Conservation (phyloP, 2,329 filamentous ascomycete genomes). For the Talaromyces sp. region DNA sequence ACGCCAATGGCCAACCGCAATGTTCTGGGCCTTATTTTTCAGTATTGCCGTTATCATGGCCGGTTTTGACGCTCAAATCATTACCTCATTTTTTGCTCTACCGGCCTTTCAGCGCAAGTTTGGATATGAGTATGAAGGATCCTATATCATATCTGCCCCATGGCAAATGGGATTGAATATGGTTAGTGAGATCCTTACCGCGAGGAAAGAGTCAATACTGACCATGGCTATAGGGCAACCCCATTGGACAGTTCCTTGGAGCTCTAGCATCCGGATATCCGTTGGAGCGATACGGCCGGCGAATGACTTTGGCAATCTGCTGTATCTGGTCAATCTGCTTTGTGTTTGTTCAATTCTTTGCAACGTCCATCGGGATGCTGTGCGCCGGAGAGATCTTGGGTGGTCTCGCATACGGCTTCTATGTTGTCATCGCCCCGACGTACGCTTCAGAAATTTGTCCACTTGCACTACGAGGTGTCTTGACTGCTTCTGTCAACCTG, state of each 20-base stretch:
- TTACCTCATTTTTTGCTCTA: constrained; percentile 59
- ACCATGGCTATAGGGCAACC: constrained; percentile 20
- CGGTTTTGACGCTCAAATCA: constrained; percentile 62
- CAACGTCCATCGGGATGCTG: constrained; percentile 35
- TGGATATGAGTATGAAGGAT: constrained; percentile 49
- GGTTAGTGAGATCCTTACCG: constrained; percentile 19
- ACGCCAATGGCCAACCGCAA: constrained; percentile 45
- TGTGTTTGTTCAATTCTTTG: constrained; percentile 35
- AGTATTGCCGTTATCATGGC: constrained; percentile 33
- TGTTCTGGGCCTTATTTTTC: constrained; percentile 35
- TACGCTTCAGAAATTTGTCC: constrained; percentile 47
- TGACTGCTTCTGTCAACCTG: constrained; percentile 50
- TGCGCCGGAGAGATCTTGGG: constrained; percentile 47
- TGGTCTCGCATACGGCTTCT: constrained; percentile 47
- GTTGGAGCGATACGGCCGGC: constrained; percentile 44
- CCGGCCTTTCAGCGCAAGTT: constrained; percentile 57
- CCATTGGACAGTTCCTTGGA: constrained; percentile 47
- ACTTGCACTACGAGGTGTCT: constrained; percentile 47
- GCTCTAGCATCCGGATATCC: constrained; percentile 45
- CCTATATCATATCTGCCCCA: constrained; percentile 43
- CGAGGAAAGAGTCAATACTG: neutral
- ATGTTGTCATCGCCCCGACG: constrained; percentile 48
- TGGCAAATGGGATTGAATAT: constrained; percentile 51
- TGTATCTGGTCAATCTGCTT: constrained; percentile 29
- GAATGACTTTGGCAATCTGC: constrained; percentile 24